These are phyloP conservation scores for Nakazawaea molendinolei DNA, from an alignment of 805 yeast genomes.

Conservation along the genomic window DNA sequence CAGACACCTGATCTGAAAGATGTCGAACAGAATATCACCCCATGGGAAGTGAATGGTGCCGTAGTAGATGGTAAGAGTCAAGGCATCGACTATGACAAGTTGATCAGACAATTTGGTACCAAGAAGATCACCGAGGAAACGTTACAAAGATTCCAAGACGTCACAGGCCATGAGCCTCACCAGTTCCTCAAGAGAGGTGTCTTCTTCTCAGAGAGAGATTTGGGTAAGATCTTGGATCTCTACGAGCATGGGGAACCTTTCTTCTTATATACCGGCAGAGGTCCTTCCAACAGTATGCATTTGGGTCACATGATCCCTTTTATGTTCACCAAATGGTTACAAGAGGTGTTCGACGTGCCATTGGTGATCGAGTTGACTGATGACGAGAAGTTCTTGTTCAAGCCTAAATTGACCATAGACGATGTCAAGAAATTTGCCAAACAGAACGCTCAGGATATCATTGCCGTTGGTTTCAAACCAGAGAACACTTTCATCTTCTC, in stretches of 20 bases:
- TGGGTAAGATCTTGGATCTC: conserved; percentile 68
- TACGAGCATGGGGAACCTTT: conserved; percentile 95
- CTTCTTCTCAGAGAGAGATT: conserved; percentile 88
- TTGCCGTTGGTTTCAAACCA: conserved; percentile 90
- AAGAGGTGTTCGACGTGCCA: conserved; percentile 95
- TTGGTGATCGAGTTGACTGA: conserved; percentile 91
- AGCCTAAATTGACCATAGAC: conserved; percentile 79
- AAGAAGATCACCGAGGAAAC: conserved; percentile 62
- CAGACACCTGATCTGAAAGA: conserved; percentile 9
- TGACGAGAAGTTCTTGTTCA: conserved; percentile 94
- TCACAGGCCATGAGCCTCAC: conserved; percentile 91
- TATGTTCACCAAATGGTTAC: conserved; percentile 94
- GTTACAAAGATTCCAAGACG: conserved; percentile 62
- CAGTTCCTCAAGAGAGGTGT: conserved; percentile 84
- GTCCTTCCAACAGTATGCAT: conserved; percentile 95
- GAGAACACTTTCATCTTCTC: conserved; percentile 94
- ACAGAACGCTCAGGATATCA: conserved; percentile 88
- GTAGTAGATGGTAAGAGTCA: conserved; percentile 91
- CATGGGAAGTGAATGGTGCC: conserved; percentile 99
- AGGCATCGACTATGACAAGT: conserved; percentile 86
- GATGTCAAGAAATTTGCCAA: conserved; percentile 77
- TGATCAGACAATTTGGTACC: conserved; percentile 86
- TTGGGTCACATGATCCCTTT: conserved; percentile 97
- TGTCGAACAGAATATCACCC: conserved; percentile 64
- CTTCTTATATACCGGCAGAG: conserved; percentile 94